These are phyloP conservation scores for Ophiostoma pallidulum DNA, from an alignment of 2,329 filamentous ascomycete species.

Conservation along the genomic window DNA sequence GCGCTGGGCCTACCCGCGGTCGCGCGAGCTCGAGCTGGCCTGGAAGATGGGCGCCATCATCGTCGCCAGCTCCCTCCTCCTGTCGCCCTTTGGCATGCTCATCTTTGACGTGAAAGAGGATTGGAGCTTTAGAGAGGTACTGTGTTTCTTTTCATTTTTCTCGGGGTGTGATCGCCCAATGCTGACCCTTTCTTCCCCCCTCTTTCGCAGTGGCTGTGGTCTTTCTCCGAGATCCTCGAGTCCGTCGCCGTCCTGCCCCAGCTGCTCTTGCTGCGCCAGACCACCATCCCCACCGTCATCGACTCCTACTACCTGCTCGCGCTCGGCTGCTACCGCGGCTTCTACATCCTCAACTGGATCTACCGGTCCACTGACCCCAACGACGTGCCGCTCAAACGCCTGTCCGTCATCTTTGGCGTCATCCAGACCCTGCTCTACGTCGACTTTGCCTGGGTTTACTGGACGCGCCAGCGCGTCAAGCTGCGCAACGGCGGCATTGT, in stretches of 20 bases:
- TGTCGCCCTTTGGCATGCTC: conserved; percentile 64
- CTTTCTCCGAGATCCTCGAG: conserved; percentile 86
- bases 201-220: conserved; percentile 59
- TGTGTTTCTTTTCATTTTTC: too few species aligned
- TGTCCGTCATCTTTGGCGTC: conserved; percentile 76
- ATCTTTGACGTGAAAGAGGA: conserved; percentile 46
- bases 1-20: conserved; percentile 76
- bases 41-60: conserved; percentile 78
- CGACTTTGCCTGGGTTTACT: conserved; percentile 97
- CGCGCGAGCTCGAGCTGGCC: conserved; percentile 82
- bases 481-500: conserved; percentile 79
- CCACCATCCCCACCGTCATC: conserved; percentile 90
- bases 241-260: conserved; percentile 86
- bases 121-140: conserved; percentile 44
- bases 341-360: conserved; percentile 93
- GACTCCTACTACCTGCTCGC: conserved; percentile 92
- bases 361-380: conserved; percentile 52
- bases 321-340: conserved; percentile 74
- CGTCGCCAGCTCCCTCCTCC: conserved; percentile 52
- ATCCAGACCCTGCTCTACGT: conserved; percentile 84
- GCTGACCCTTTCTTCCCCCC: background rate
- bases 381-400: conserved; percentile 52
- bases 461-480: conserved; percentile 86
- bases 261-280: conserved; percentile 82
- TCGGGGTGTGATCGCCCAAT: too few species aligned